A percentile compares a stretch with the other conserved stretches of the same genome.
These are phyloP conservation scores for Rusavskia elegans DNA, from an alignment of 495 filamentous ascomycete genomes.

Conservation along the genomic window DNA sequence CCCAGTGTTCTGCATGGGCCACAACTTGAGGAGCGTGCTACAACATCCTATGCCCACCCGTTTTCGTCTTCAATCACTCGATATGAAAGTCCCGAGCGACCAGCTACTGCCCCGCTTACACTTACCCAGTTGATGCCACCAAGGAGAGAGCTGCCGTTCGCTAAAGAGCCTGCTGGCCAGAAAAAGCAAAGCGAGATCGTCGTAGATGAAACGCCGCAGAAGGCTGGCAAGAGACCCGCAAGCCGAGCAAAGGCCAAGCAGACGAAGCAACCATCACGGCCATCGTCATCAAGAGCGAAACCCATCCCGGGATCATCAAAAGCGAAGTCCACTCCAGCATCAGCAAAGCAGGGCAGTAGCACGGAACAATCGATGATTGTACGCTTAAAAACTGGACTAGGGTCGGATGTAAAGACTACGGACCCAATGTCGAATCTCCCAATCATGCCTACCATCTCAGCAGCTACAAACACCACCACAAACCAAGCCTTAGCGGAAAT, in stretches of 20 bases:
- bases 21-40: neutral
- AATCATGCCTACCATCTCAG: neutral
- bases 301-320: neutral
- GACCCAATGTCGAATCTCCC: too few species aligned
- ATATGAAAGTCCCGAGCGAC: neutral
- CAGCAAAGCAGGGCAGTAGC: neutral
- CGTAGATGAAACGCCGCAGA: neutral
- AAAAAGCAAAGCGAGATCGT: neutral
- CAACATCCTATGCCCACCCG: neutral
- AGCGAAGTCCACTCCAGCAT: neutral
- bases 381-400: too few species aligned
- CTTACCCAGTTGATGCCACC: slow-evolving; percentile 29
- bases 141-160: slow-evolving; percentile 29
- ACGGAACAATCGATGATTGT: neutral
- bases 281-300: neutral
- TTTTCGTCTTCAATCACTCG: slow-evolving; percentile 4
- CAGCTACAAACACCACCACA: neutral
- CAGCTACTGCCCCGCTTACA: neutral
- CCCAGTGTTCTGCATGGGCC: neutral
- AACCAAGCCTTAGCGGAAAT: neutral
- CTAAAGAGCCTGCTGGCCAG: slow-evolving; percentile 15
- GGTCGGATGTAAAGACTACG: too few species aligned
- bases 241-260: neutral
- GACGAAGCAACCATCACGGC: neutral
- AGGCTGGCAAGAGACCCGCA: neutral